Evolutionary conservation across 75 land plant genomes (phyloP).

Genomic region (Pinus tabuliformis): DNA sequence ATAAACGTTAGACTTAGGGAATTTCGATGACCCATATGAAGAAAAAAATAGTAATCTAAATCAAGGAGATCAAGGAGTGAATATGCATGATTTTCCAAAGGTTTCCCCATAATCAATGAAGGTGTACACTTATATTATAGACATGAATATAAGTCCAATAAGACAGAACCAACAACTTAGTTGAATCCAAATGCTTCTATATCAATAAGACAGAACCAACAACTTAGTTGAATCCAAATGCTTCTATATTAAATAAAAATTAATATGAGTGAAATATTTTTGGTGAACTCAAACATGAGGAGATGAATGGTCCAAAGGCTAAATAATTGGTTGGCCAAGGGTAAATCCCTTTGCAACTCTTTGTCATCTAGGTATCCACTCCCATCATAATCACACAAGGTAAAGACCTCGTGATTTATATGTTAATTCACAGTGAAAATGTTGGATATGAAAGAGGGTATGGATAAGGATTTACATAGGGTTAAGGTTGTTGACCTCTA

Average conservation of each 20-base stretch:
- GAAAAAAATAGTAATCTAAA: not conserved
- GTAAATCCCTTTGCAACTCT: constrained; percentile 72
- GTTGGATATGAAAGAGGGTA: constrained; percentile 25
- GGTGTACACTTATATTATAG: not conserved
- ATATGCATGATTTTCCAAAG: not conserved
- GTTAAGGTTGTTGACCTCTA: constrained; percentile 2
- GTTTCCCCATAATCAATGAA: not conserved
- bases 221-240: not conserved
- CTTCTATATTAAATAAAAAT: no score
- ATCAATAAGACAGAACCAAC: no score
- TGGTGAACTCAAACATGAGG: constrained; percentile 67
- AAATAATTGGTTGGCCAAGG: constrained; percentile 59
- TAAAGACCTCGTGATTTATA: constrained; percentile 49
- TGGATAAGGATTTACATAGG: constrained; percentile 27
- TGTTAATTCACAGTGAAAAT: constrained; percentile 36
- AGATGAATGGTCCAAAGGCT: constrained; percentile 81
- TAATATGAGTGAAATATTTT: constrained; percentile 16
- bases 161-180: not conserved
- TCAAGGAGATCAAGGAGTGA: not conserved
- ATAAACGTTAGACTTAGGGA: not conserved
- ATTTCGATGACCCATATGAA: no score
- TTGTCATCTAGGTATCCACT: constrained; percentile 83
- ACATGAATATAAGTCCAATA: not conserved
- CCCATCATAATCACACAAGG: constrained; percentile 61
- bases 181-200: no score